Conservation (phyloP, 176 grass and related monocot species). For the Avena insularis region DNA sequence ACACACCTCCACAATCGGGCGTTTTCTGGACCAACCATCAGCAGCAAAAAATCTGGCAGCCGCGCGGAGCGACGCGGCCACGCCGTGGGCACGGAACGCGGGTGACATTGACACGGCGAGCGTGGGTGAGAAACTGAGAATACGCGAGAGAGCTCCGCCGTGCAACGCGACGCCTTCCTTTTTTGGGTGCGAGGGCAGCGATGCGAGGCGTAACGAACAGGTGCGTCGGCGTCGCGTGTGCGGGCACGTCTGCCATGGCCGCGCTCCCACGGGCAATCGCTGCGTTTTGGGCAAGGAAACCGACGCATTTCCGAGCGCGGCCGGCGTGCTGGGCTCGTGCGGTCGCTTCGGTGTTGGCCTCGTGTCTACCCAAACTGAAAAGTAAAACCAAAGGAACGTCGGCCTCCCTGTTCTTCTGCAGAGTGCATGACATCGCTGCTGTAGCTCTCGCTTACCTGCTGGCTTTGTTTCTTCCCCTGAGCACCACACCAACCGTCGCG, state of each 20-base stretch:
- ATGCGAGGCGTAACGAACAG: background rate
- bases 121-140: background rate
- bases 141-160: background rate
- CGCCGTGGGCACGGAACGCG: background rate
- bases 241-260: slow-evolving; percentile 1
- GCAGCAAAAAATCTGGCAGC: background rate
- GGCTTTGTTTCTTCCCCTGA: background rate
- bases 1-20: background rate
- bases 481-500: background rate
- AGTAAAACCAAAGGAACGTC: background rate
- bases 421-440: background rate
- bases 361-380: background rate
- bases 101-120: background rate
- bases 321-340: background rate
- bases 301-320: background rate
- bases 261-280: slow-evolving; percentile 15
- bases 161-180: background rate
- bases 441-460: background rate
- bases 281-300: slow-evolving; percentile 26
- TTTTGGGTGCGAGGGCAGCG: background rate
- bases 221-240: background rate
- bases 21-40: slow-evolving; percentile 23
- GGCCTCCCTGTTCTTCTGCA: background rate
- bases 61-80: background rate
- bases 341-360: background rate